Base-by-base conservation (phyloP, 2,329 filamentous ascomycete species). In the Xylaria sp. region DNA sequence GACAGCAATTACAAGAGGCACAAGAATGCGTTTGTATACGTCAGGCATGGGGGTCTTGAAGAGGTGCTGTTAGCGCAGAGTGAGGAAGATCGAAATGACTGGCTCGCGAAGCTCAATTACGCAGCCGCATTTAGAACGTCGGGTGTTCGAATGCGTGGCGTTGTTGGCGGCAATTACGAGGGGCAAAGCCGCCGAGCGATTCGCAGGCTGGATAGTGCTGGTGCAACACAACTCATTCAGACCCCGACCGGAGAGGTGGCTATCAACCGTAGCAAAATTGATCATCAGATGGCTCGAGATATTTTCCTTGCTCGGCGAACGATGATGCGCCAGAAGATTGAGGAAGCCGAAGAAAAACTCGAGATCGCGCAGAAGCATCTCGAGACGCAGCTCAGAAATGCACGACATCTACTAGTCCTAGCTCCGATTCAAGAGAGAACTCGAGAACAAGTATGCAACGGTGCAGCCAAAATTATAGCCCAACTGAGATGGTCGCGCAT, bases 61-160 rank as follows among this genome's bases (percentile, higher is more conserved):
- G 96, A 99, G 77, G 90, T 95, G 0, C 90, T 99, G 42, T 83
- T 98, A 20, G 95, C 96, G 5, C 94, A 97, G 73, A 93, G 89
- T 60, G 96, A 99, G 74, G 84, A 88, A 1, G 96, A 99, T 74
- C 90, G 97, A 86, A 97, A 97, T 74, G 96, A 99, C 76, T 99
- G 96, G 96, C 83, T 99, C 31, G 92, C 92, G 7, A 96, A 97
- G 75, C 86, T 99, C 67, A 99, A 99, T 77, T 98, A 98, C 77
- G 95, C 95, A 38, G 94, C 96, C 9, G 93, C 96, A 0, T 98
- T 98, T 78, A 88, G 93, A 72, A 97, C 94, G 0, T 93, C 94
- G 5, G 94, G 95, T 13, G 93, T 98, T 5, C 88, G 93, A 49
- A 96, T 97, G 85, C 88, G 95, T 72, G 94, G 94, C 25, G 90